Base-by-base conservation (phyloP, 768 basidiomycete species). In the Hypholoma fasciculare region DNA sequence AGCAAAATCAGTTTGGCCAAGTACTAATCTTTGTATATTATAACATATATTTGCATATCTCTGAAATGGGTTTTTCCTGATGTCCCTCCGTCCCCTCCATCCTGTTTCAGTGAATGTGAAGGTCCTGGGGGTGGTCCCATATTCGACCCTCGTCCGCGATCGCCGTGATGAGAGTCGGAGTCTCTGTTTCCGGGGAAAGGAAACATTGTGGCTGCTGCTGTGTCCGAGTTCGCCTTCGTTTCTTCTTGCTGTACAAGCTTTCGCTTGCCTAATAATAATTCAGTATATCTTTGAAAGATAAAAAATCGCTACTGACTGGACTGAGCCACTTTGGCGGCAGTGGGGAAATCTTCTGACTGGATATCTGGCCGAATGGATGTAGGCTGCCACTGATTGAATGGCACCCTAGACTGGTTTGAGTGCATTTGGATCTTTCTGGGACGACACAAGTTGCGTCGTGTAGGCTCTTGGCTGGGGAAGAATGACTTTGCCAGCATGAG, bases 301-400 rank as follows among this genome's bases (percentile, higher is more conserved):
- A 23, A 46, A 19, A 51, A 57, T 58, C 43, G 37, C 19, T 77
- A 83, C 53, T 54, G 55, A 52, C 83, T 63, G 89, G 92, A 89
- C 76, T 89, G 88, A 7, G 92, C 92, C 44, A 94, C 94, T 76
- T 99, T 97, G 38, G 93, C 94, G 48, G 96, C 95, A 6, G 97
- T 99, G 7, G 97, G 97, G 69, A 99, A 99, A 62, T 98, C 96
- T 56, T 76, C 82, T 38, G 76, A 72, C 44, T 75, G 71, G 50
- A 75, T 71, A 46, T 86, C 82, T 2, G 74, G 68, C 16, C 78
- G 75, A 47, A 70, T 60, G 52, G 74, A 56, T 46, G 74, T 52
- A 52, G 73, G n/a, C 68, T 63, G 73, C 52, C 55, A 78, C 57
- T 54, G 77, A 70, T 65, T 78, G 83, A 59, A 87, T 67, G 70